Base-by-base conservation (phyloP, 1,284 basidiomycete species). In the Cutaneotrichosporon daszewskae region DNA sequence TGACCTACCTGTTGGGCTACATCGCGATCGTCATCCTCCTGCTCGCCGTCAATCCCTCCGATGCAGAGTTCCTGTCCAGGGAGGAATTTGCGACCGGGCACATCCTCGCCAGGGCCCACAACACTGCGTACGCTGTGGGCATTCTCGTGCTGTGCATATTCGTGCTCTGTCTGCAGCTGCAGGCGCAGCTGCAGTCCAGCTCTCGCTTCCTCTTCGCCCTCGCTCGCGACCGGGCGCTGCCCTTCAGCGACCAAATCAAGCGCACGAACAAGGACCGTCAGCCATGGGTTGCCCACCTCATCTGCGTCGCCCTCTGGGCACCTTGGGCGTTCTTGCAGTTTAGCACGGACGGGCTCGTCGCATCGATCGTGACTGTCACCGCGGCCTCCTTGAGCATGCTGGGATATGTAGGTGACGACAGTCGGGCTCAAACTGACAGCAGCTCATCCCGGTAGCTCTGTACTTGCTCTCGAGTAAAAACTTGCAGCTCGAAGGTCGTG, bases 161-260 rank as follows among this genome's bases (percentile, higher is more conserved):
- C 36, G 53, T 66, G 24, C 37, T 59, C 19, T 65, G 38, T 38
- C 41, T 70, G 8, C 69, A 72, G 53, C 49, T 66, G 23, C 55
- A 64, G 26, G 68, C 68, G 3, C 67, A 68, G 43, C 50, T 72
- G 11, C 68, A 70, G 54, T 63, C 68, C 4, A 63, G 64, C 11
- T 66, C 66, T 12, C 59, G 69, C 38, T 72, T 70, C 59, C 53
- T 68, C 16, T 72, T 68, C 41, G 62, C 69, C 18, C 49, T 67
- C 7, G 68, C 67, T 10, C 57, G 69, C 29, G 69, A 72, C 45
- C 66, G 67, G 29, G 68, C 67, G 16, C 54, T 70, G 43, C 69
- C 69, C 0, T 72, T 68, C 39, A 60, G 64, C 2, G 54, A 63
- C 24, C 33, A 46, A 22, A 59, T 70, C 44, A 55, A 58, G 32